Conservation (phyloP, 1,284 basidiomycete species). For the Apiotrichum mycotoxinovorans region DNA sequence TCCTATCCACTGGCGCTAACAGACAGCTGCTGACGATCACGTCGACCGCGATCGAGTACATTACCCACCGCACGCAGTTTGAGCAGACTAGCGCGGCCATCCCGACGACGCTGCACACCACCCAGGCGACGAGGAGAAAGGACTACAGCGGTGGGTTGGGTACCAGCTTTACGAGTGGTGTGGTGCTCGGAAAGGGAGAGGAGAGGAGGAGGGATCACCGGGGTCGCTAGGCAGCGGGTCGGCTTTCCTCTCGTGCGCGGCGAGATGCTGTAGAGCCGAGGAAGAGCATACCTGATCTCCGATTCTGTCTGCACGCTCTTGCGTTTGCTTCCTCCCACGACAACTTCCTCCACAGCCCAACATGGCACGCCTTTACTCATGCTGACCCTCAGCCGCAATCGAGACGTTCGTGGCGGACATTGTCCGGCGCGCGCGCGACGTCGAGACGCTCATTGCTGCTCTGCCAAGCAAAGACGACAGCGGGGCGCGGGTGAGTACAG, state of each 20-base stretch:
- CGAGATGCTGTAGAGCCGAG: too few species aligned
- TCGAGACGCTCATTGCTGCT: conserved; percentile 41
- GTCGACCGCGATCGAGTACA: conserved; percentile 48
- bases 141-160: conserved; percentile 35
- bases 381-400: conserved; percentile 35
- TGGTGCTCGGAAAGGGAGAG: not conserved
- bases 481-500: conserved; percentile 29
- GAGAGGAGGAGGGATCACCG: not conserved
- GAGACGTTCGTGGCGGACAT: conserved; percentile 46
- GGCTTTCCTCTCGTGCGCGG: too few species aligned
- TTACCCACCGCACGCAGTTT: conserved; percentile 46
- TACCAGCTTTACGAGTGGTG: not conserved
- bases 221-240: too few species aligned
- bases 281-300: too few species aligned
- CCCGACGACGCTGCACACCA: conserved; percentile 36
- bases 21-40: conserved; percentile 49
- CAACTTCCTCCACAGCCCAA: too few species aligned
- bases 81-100: conserved; percentile 42
- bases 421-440: conserved; percentile 43
- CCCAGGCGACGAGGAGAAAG: conserved; percentile 29
- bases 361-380: not conserved
- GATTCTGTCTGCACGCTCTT: too few species aligned
- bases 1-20: too few species aligned
- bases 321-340: not conserved
- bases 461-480: conserved; percentile 44